phyloP scores from a whole-genome alignment of 1,284 basidiomycete genomes.

The Papiliotrema fonsecae region DNA sequence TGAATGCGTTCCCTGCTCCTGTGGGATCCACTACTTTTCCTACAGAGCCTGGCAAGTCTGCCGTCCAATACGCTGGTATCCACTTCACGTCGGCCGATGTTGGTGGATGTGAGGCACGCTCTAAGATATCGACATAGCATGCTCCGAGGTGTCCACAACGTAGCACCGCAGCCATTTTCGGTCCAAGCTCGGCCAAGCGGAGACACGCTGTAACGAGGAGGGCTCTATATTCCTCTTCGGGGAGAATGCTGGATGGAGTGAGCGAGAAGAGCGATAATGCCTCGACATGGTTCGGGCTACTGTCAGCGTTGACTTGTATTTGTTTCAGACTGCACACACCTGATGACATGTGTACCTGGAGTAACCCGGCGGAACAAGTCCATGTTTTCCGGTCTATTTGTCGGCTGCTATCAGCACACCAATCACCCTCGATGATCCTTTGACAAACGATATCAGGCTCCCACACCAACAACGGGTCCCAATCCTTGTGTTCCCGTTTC shows the following conservation, averaged over 20 bases:
- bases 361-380: conserved; percentile 16
- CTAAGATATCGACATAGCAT: background rate
- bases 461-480: conserved; percentile 31
- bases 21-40: conserved; percentile 40
- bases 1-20: conserved; percentile 44
- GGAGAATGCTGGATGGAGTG: conserved; percentile 4
- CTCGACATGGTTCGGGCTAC: conserved; percentile 45
- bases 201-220: background rate
- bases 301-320: background rate
- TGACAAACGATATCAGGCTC: conserved; percentile 37
- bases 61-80: conserved; percentile 2
- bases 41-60: conserved; percentile 1
- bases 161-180: background rate
- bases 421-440: background rate
- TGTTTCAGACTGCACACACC: conserved; percentile 17
- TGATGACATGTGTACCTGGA: conserved; percentile 27
- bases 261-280: conserved; percentile 27
- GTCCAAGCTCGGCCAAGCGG: background rate
- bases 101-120: too few species aligned
- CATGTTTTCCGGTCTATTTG: conserved; percentile 18
- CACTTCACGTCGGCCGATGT: background rate
- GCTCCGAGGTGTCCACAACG: conserved; percentile 1
- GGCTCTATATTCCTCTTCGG: conserved; percentile 4
- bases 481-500: background rate
- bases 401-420: conserved; percentile 10